These are phyloP conservation scores for Microdochium nivale DNA, from an alignment of 2,329 filamentous ascomycete species.

Conservation along the genomic window DNA sequence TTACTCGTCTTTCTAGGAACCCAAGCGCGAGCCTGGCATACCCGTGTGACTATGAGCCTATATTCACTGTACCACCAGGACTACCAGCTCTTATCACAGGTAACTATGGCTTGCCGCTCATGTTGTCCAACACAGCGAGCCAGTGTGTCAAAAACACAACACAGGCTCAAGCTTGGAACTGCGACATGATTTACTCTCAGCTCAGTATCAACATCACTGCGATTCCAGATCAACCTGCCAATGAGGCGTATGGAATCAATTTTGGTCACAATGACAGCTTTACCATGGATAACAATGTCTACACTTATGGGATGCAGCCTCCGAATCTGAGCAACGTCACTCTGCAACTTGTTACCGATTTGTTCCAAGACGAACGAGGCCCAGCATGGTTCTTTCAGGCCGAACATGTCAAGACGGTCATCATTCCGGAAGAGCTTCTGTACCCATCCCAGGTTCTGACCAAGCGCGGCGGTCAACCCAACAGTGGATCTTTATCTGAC, in stretches of 20 bases:
- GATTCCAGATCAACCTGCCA: constrained; percentile 15
- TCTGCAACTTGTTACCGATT: constrained; percentile 43
- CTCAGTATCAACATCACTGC: constrained; percentile 32
- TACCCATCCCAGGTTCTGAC: constrained; percentile 5
- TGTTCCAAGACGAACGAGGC: constrained; percentile 45
- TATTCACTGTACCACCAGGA: constrained; percentile 39
- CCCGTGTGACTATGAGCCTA: constrained; percentile 38
- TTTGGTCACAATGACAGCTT: constrained; percentile 27
- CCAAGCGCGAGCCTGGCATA: not conserved
- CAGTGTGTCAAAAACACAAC: constrained; percentile 48
- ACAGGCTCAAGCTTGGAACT: constrained; percentile 55
- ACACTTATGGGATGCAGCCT: constrained; percentile 46
- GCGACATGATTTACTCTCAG: constrained; percentile 39
- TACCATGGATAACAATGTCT: constrained; percentile 25
- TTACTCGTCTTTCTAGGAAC: not conserved
- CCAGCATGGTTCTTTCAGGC: constrained; percentile 47
- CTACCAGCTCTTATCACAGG: constrained; percentile 47
- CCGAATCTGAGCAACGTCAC: constrained; percentile 28
- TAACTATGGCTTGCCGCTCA: constrained; percentile 44
- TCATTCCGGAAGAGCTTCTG: constrained; percentile 36
- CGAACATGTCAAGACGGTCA: constrained; percentile 47
- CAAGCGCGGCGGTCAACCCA: constrained; percentile 9
- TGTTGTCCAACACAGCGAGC: constrained; percentile 37
- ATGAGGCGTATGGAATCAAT: constrained; percentile 30
- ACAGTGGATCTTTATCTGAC: not conserved